Evolutionary conservation across 129 eudicot genomes (phyloP).

Genomic region (Lactuca sativa): DNA sequence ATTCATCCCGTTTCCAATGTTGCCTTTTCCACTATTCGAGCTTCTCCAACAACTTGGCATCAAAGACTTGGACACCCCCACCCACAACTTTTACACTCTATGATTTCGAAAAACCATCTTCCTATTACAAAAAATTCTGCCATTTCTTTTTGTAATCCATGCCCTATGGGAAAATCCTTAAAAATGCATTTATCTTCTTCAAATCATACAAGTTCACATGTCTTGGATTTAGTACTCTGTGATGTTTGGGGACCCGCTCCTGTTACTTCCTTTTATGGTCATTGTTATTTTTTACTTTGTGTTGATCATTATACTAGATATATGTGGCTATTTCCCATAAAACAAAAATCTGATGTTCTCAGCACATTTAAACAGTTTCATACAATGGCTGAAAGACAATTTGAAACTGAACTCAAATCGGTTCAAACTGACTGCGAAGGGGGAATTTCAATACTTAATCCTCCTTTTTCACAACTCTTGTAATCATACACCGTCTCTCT

Average conservation of each 20-base stretch:
- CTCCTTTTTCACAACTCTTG: neutral
- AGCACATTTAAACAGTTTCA: neutral
- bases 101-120: neutral
- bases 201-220: neutral
- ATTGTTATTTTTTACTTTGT: no score
- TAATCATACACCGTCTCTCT: neutral
- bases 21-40: neutral
- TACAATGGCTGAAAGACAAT: conserved; percentile 8
- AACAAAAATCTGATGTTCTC: conserved; percentile 9
- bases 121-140: neutral
- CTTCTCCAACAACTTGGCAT: no score
- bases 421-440: conserved; percentile 8
- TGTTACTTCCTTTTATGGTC: no score
- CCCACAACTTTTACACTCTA: no score
- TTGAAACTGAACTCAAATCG: neutral
- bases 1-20: neutral
- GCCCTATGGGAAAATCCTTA: neutral
- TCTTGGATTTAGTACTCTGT: neutral
- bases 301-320: no score
- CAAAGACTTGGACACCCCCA: no score
- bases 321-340: neutral
- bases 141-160: neutral
- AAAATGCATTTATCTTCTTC: neutral
- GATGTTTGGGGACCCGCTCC: no score
- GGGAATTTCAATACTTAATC: neutral